Conservation (phyloP, 495 filamentous ascomycete species). For the Apiosordaria backusii region DNA sequence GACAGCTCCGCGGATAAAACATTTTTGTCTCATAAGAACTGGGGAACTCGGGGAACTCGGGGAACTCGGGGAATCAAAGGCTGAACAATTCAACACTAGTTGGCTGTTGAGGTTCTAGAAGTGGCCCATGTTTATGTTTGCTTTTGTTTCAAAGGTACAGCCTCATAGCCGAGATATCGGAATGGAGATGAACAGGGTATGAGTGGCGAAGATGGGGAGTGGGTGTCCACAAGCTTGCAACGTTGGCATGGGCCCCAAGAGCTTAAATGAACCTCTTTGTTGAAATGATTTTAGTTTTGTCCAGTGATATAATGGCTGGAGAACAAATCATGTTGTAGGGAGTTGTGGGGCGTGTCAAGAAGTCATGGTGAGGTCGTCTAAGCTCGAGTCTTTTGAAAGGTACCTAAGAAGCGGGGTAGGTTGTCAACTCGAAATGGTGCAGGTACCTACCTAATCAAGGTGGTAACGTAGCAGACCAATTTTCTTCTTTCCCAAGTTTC, state of each 20-base stretch:
- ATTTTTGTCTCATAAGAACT: neutral
- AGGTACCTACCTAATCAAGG: too few relatives aligned
- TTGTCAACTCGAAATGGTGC: neutral
- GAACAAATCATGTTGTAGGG: too few relatives aligned
- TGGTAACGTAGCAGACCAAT: neutral
- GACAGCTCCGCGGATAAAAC: neutral
- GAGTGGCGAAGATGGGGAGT: neutral
- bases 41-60: too few relatives aligned
- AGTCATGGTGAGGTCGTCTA: neutral
- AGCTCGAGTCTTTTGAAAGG: too few relatives aligned
- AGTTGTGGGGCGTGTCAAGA: too few relatives aligned
- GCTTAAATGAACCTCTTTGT: neutral
- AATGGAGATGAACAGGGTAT: neutral
- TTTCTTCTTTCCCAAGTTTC: neutral
- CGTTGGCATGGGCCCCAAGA: neutral
- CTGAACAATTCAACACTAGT: too few relatives aligned
- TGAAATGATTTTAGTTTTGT: neutral
- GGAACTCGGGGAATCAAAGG: too few relatives aligned
- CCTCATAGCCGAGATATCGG: neutral
- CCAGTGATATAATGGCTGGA: neutral
- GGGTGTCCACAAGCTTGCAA: neutral
- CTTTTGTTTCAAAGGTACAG: neutral
- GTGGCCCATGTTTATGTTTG: neutral
- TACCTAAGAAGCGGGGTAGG: neutral
- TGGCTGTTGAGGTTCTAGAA: neutral